These are phyloP conservation scores for Candida glucosophila DNA, from an alignment of 1,139 yeast genomes.

Conservation along the genomic window DNA sequence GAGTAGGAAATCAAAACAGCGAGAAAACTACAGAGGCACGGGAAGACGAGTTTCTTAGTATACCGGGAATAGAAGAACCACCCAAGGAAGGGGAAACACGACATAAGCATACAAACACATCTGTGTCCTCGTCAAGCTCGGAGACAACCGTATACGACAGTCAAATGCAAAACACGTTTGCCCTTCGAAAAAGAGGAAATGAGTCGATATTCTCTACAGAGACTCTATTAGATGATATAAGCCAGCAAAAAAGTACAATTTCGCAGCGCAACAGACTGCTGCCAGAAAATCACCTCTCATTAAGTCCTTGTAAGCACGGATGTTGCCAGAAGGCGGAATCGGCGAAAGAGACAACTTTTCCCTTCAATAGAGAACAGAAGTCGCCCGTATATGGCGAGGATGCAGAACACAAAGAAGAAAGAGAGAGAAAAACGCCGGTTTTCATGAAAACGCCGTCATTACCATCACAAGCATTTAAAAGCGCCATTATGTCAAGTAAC, in stretches of 20 bases:
- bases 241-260: too few species aligned
- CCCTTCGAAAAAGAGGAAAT: constrained; percentile 4
- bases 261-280: too few species aligned
- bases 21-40: neutral
- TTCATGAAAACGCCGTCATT: too few species aligned
- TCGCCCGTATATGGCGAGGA: constrained; percentile 3
- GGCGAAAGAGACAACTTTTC: constrained; percentile 6
- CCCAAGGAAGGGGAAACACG: constrained; percentile 1
- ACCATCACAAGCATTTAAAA: constrained; percentile 6
- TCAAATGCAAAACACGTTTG: constrained; percentile 2
- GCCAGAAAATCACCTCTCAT: too few species aligned
- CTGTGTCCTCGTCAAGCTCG: constrained; percentile 12
- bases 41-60: neutral
- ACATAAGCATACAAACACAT: constrained; percentile 9
- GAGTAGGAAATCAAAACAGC: neutral
- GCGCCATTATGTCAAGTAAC: too few species aligned
- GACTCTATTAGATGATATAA: constrained; percentile 21
- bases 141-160: constrained; percentile 12
- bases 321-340: constrained; percentile 5
- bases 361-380: constrained; percentile 3
- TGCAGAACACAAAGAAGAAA: too few species aligned
- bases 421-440: too few species aligned
- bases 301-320: constrained; percentile 3
- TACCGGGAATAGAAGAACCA: constrained; percentile 3
- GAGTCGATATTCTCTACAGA: constrained; percentile 14